phyloP scores from a whole-genome alignment of 495 filamentous ascomycete species.

The Penicillium pancosmium region DNA sequence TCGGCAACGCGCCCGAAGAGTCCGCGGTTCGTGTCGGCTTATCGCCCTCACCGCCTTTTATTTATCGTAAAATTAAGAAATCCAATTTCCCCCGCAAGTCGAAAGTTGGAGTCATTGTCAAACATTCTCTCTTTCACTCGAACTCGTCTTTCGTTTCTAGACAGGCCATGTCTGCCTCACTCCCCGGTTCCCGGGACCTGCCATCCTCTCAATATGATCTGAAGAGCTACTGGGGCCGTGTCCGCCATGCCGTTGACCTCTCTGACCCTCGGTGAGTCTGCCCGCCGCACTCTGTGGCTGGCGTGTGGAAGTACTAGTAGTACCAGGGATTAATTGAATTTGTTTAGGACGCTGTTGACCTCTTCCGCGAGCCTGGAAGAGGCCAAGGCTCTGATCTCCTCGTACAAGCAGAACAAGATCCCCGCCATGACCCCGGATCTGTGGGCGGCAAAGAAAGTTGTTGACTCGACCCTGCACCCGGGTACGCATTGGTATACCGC shows the following conservation, averaged over 20 bases:
- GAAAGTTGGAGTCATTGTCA: constrained; percentile 8
- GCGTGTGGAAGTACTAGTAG: too few relatives aligned
- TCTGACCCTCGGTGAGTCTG: constrained; percentile 89
- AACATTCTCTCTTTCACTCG: constrained; percentile 9
- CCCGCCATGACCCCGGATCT: constrained; percentile 82
- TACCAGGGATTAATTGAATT: constrained; percentile 11
- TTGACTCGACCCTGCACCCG: constrained; percentile 94
- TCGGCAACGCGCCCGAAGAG: background rate
- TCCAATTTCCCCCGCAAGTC: constrained; percentile 18
- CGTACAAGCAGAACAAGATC: constrained; percentile 80
- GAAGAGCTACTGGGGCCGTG: constrained; percentile 91
- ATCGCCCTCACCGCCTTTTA: constrained; percentile 47
- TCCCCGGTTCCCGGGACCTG: constrained; percentile 82
- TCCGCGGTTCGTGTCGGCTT: constrained; percentile 20
- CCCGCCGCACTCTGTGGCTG: background rate
- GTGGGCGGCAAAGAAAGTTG: constrained; percentile 94
- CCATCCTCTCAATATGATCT: constrained; percentile 92
- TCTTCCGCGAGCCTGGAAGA: constrained; percentile 74
- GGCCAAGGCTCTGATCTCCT: constrained; percentile 74
- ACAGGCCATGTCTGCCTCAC: constrained; percentile 77
- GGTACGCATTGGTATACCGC: constrained; percentile 52
- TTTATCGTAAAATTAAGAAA: constrained; percentile 22
- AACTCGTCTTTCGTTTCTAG: constrained; percentile 11
- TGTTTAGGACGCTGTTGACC: constrained; percentile 74
- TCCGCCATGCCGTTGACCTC: constrained; percentile 85